Conservation (phyloP, 75 land plant genomes). For the Sequoiadendron giganteum region DNA sequence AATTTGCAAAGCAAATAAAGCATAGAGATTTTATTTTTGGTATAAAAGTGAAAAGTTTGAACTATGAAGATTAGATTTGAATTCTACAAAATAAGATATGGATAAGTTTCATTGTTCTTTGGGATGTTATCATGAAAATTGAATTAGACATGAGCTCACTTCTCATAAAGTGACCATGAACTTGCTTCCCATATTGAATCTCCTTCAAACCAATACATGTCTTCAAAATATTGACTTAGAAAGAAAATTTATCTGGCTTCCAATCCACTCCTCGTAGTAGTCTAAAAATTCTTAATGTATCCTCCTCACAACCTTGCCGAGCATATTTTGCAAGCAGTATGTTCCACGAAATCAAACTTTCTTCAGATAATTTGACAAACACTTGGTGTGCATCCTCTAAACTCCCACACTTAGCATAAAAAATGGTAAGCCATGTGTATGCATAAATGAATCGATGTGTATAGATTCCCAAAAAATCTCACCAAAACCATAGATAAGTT, state of each 20-base stretch:
- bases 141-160: neutral
- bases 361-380: neutral
- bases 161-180: constrained; percentile 4
- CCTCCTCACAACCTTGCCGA: constrained; percentile 7
- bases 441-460: no score
- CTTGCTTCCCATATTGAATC: neutral
- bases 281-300: neutral
- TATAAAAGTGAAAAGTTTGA: no score
- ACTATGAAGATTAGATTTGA: no score
- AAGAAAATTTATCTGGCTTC: neutral
- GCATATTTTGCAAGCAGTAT: constrained; percentile 3
- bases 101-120: no score
- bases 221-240: constrained; percentile 11
- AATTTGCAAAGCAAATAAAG: no score
- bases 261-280: neutral
- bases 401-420: constrained; percentile 18
- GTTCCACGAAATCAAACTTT: constrained; percentile 9
- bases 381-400: constrained; percentile 8
- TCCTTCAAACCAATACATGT: constrained; percentile 1
- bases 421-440: neutral
- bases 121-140: constrained; percentile 8
- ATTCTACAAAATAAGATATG: no score
- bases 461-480: no score
- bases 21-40: no score
- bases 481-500: no score